Conservation (phyloP, 345 rosid genomes). For the Salix arbutifolia region DNA sequence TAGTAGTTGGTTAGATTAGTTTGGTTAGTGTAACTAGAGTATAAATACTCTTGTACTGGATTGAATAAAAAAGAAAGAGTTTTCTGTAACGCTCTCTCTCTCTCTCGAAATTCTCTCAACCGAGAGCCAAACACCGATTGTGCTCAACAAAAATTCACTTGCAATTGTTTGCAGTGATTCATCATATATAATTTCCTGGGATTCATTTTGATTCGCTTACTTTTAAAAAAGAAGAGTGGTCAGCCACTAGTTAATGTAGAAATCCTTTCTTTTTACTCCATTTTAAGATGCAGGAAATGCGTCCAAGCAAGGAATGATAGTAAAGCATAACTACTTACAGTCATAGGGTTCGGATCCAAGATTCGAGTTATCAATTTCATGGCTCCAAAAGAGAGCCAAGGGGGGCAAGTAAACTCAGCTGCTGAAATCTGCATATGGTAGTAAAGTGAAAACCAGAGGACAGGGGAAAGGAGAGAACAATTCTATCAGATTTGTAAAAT, state of each 20-base stretch:
- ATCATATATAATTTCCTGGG: neutral
- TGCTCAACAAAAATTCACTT: neutral
- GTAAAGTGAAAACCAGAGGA: constrained; percentile 15
- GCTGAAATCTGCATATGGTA: constrained; percentile 59
- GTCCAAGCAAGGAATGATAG: neutral
- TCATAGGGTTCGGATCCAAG: constrained; percentile 91
- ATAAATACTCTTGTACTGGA: too few species aligned
- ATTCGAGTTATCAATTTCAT: constrained; percentile 82
- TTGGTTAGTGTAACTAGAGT: too few species aligned
- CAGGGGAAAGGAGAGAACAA: constrained; percentile 10
- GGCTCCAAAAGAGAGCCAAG: constrained; percentile 86
- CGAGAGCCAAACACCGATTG: too few species aligned
- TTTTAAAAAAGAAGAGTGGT: neutral
- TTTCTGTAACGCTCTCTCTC: too few species aligned
- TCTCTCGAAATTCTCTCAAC: too few species aligned
- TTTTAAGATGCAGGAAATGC: neutral
- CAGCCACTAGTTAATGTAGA: neutral
- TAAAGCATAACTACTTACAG: constrained; percentile 51
- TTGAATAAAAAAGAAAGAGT: too few species aligned
- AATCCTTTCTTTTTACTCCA: neutral
- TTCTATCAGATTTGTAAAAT: constrained; percentile 17
- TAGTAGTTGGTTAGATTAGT: too few species aligned
- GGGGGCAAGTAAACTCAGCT: constrained; percentile 89
- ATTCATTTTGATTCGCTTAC: neutral
- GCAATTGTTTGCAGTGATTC: neutral